Percentiles rank a stretch among this genome's conserved stretches.
These are phyloP conservation scores for Apiosordaria backusii DNA, from an alignment of 495 filamentous ascomycete species.

Conservation along the genomic window DNA sequence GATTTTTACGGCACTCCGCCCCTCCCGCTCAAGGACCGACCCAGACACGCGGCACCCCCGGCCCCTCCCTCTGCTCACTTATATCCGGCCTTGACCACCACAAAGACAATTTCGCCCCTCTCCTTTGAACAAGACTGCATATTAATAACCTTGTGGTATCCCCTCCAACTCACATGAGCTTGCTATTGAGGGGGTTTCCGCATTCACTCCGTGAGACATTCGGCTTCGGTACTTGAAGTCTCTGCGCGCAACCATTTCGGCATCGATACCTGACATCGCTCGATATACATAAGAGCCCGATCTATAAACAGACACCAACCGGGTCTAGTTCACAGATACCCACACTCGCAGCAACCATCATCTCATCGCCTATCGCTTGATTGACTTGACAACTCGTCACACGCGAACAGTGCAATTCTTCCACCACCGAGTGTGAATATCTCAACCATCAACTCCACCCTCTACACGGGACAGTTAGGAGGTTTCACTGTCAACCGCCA, in stretches of 20 bases:
- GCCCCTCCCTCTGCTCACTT: background rate
- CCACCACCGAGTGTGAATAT: background rate
- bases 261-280: constrained; percentile 7
- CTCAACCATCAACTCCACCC: background rate
- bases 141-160: constrained; percentile 10
- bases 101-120: background rate
- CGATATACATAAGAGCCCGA: background rate
- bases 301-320: background rate
- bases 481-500: background rate
- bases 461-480: too few relatives aligned
- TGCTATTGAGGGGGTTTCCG: constrained; percentile 35
- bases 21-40: background rate
- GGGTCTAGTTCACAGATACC: background rate
- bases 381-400: background rate
- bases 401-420: background rate
- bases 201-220: constrained; percentile 14
- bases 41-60: constrained; percentile 1
- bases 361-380: constrained; percentile 6
- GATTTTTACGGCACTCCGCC: background rate
- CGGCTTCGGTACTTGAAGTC: constrained; percentile 31
- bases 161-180: constrained; percentile 33
- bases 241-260: background rate
- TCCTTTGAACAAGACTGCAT: background rate
- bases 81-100: background rate
- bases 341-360: constrained; percentile 5